Percentiles rank a stretch among this genome's conserved stretches.
Evolutionary conservation across 306 rosid species (phyloP).

Genomic region (Alnus rubra): DNA sequence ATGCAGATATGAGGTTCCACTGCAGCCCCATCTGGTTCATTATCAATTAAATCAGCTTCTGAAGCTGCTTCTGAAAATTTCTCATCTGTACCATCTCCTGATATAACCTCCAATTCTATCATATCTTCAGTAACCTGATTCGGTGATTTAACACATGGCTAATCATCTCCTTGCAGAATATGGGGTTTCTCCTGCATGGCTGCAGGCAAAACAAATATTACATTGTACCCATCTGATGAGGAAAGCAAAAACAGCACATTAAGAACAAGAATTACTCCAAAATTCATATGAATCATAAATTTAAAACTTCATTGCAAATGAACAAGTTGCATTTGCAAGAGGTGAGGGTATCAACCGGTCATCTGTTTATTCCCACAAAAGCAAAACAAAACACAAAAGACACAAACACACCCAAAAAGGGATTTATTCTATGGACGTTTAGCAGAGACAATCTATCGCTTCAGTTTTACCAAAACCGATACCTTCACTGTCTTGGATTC

Average conservation of each 20-base stretch:
- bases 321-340: not conserved
- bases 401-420: not conserved
- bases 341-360: conserved; percentile 1
- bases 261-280: conserved; percentile 15
- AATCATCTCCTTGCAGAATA: conserved; percentile 21
- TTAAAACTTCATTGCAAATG: conserved; percentile 7
- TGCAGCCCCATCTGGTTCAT: conserved; percentile 38
- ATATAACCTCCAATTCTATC: conserved; percentile 33
- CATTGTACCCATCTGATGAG: conserved; percentile 6
- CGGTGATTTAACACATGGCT: conserved; percentile 26
- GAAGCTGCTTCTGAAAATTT: conserved; percentile 42
- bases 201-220: conserved; percentile 32
- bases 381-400: not conserved
- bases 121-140: conserved; percentile 43
- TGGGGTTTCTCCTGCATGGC: conserved; percentile 50
- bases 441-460: not conserved
- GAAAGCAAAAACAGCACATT: conserved; percentile 16
- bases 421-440: not conserved
- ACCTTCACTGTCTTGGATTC: not conserved
- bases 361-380: not conserved
- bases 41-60: conserved; percentile 50
- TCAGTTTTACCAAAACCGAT: too few relatives aligned
- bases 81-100: conserved; percentile 44
- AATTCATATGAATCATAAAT: not conserved
- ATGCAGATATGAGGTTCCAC: conserved; percentile 37